A percentile compares a stretch with the other conserved stretches of the same genome.
Evolutionary conservation across 495 filamentous ascomycete species (phyloP).

Genomic region (Hypoxylon fuscum): DNA sequence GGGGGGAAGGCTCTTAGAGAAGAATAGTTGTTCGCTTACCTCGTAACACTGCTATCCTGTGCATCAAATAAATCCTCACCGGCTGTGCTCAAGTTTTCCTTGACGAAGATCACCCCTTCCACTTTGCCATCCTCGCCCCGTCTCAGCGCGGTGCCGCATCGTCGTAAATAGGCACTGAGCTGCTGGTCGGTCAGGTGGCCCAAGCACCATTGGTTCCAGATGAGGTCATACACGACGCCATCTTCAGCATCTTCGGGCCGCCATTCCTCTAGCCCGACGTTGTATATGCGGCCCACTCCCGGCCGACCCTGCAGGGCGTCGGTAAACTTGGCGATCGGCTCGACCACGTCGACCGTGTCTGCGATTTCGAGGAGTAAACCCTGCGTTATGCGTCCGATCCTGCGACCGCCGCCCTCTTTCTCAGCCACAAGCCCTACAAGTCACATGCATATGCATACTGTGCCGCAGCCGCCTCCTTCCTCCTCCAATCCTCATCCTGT

Average conservation of each 20-base stretch:
- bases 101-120: conserved; percentile 74
- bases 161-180: conserved; percentile 70
- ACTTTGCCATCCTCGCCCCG: conserved; percentile 43
- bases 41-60: conserved; percentile 80
- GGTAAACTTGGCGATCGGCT: conserved; percentile 68
- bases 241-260: conserved; percentile 62
- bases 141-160: conserved; percentile 66
- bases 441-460: neutral
- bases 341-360: conserved; percentile 60
- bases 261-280: conserved; percentile 81
- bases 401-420: conserved; percentile 18
- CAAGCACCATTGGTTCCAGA: conserved; percentile 92
- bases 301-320: conserved; percentile 50
- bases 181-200: conserved; percentile 86
- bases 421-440: neutral
- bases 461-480: neutral
- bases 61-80: conserved; percentile 77
- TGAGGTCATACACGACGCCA: conserved; percentile 64
- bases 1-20: neutral
- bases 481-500: neutral
- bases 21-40: conserved; percentile 45
- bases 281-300: conserved; percentile 71
- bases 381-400: conserved; percentile 66
- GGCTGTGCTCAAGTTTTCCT: conserved; percentile 83
- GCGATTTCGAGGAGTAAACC: conserved; percentile 54